A percentile compares a stretch with the other conserved stretches of the same genome.
phyloP scores from a whole-genome alignment of 169 alveolate species.

The Cystoisospora suis region DNA sequence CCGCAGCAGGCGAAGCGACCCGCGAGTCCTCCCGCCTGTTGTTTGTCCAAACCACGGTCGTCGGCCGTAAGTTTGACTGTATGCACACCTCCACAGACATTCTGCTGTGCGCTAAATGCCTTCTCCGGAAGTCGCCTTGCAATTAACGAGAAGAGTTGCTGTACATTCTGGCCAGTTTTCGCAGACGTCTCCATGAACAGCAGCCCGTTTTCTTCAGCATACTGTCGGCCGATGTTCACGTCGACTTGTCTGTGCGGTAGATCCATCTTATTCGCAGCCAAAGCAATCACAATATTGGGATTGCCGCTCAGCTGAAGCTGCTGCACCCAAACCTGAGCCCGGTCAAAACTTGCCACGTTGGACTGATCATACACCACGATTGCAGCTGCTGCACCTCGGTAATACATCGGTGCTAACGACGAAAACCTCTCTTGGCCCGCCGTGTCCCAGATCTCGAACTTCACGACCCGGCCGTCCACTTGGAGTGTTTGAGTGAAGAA shows the following conservation, averaged over 20 bases:
- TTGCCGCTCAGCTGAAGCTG: conserved; percentile 53
- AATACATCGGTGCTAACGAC: conserved; percentile 62
- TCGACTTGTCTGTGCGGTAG: conserved; percentile 24
- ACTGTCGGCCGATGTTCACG: background rate
- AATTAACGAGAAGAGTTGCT: conserved; percentile 49
- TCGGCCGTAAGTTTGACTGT: conserved; percentile 51
- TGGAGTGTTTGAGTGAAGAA: conserved; percentile 46
- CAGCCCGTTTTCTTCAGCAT: conserved; percentile 46
- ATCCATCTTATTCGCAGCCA: conserved; percentile 58
- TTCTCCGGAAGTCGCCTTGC: conserved; percentile 40
- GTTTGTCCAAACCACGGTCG: background rate
- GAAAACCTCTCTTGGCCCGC: conserved; percentile 65
- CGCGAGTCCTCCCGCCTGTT: background rate
- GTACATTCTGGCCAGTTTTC: conserved; percentile 40
- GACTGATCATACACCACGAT: conserved; percentile 62
- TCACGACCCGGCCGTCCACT: conserved; percentile 22
- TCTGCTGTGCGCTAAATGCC: background rate
- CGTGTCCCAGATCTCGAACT: conserved; percentile 67
- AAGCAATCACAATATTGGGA: conserved; percentile 50
- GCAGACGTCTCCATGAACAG: conserved; percentile 46
- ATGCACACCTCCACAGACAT: conserved; percentile 9
- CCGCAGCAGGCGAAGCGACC: conserved; percentile 9
- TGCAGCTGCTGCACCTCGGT: conserved; percentile 66
- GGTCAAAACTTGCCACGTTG: conserved; percentile 31
- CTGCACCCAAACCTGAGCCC: conserved; percentile 60